A percentile compares a stretch with the other conserved stretches of the same genome.
These are phyloP conservation scores for Cadophora gregata DNA, from an alignment of 2,329 filamentous ascomycete genomes.

Conservation along the genomic window DNA sequence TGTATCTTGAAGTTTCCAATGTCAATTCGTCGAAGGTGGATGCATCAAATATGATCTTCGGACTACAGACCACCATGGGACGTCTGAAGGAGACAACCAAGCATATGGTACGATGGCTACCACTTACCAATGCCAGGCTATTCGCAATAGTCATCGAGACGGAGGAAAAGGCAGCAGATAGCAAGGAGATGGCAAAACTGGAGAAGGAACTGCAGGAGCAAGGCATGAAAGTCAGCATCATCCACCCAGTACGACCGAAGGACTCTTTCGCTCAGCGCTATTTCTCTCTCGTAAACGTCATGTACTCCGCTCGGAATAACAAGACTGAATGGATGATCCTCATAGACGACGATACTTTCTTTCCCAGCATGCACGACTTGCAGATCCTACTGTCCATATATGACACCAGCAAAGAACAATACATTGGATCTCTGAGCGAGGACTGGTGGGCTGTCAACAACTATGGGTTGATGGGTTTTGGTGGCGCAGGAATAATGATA, in stretches of 20 bases:
- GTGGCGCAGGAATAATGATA: conserved; percentile 42
- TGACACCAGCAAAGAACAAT: conserved; percentile 38
- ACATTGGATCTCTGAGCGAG: conserved; percentile 41
- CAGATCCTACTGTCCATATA: conserved; percentile 43
- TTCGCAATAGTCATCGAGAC: conserved; percentile 43
- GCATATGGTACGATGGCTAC: conserved; percentile 43
- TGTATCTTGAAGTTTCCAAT: conserved; percentile 38
- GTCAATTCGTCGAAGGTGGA: conserved; percentile 45
- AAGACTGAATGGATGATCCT: conserved; percentile 45
- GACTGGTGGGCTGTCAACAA: conserved; percentile 43
- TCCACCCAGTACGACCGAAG: conserved; percentile 36
- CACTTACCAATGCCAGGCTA: conserved; percentile 40
- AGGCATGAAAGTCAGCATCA: conserved; percentile 40
- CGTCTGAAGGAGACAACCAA: conserved; percentile 41
- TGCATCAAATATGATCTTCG: conserved; percentile 60
- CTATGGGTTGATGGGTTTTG: conserved; percentile 44
- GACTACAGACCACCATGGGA: conserved; percentile 41
- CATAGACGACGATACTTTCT: conserved; percentile 46
- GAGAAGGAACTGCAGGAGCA: conserved; percentile 36
- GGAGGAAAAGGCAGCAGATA: conserved; percentile 35
- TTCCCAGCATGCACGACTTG: conserved; percentile 41
- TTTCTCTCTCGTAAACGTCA: conserved; percentile 51
- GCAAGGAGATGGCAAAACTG: conserved; percentile 38
- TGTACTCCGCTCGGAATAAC: conserved; percentile 48
- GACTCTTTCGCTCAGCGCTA: conserved; percentile 48